Evolutionary conservation across 805 yeast genomes (phyloP).

Genomic region (Nakazawaea anatomiae): DNA sequence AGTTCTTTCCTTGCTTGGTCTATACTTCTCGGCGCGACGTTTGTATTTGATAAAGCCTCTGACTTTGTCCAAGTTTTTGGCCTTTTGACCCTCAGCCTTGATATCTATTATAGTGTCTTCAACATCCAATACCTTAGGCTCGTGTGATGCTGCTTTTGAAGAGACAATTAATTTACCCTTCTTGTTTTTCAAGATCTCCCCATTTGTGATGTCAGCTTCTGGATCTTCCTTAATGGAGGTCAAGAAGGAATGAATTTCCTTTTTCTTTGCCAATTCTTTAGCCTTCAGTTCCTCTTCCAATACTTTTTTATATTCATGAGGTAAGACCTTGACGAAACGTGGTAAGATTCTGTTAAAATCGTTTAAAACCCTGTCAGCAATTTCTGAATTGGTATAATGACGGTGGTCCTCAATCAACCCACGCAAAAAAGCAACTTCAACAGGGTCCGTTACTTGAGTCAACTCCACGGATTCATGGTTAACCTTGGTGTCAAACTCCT

Average conservation of each 20-base stretch:
- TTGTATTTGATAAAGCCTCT: constrained; percentile 93
- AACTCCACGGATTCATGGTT: constrained; percentile 81
- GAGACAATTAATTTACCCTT: constrained; percentile 28
- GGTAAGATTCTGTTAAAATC: constrained; percentile 88
- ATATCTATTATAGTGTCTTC: constrained; percentile 83
- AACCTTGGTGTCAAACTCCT: constrained; percentile 77
- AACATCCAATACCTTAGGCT: constrained; percentile 83
- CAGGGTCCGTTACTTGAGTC: constrained; percentile 70
- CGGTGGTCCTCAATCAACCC: constrained; percentile 93
- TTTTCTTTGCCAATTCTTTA: constrained; percentile 53
- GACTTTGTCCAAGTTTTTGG: constrained; percentile 65
- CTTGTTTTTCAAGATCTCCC: constrained; percentile 62
- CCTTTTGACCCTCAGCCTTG: constrained; percentile 57
- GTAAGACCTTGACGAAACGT: constrained; percentile 89
- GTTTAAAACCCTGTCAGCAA: constrained; percentile 75
- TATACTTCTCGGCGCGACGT: constrained; percentile 81
- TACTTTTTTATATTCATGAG: constrained; percentile 86
- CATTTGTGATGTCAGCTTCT: constrained; percentile 81
- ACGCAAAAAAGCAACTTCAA: constrained; percentile 90
- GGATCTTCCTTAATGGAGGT: constrained; percentile 76
- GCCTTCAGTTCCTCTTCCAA: constrained; percentile 53
- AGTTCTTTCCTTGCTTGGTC: constrained; percentile 69
- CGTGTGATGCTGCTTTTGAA: constrained; percentile 30
- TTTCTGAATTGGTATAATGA: constrained; percentile 88
- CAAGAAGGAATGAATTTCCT: constrained; percentile 61